These are phyloP conservation scores for Irpex sp. DNA, from an alignment of 1,284 basidiomycete genomes.

Conservation along the genomic window DNA sequence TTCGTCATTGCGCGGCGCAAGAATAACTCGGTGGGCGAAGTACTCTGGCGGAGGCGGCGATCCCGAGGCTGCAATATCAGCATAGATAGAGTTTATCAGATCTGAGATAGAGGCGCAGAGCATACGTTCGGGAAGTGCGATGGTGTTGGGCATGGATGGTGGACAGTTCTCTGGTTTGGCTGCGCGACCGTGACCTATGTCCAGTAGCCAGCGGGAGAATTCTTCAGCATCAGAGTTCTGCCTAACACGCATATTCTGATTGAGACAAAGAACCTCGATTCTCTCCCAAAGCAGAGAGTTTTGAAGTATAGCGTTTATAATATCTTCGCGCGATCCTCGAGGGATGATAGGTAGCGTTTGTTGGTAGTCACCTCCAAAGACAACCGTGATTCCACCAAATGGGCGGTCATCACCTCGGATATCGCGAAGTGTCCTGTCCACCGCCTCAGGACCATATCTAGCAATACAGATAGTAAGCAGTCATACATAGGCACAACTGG, in stretches of 20 bases:
- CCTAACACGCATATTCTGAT: constrained; percentile 3
- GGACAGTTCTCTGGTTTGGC: background rate
- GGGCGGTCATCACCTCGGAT: constrained; percentile 21
- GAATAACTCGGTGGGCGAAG: background rate
- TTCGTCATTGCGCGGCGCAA: background rate
- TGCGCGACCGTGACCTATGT: constrained; percentile 33
- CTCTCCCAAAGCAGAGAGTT: constrained; percentile 23
- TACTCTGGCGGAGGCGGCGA: background rate
- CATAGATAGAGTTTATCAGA: background rate
- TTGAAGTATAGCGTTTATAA: constrained; percentile 29
- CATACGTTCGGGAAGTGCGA: background rate
- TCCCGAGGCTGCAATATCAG: background rate
- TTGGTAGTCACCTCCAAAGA: constrained; percentile 24
- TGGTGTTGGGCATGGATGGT: background rate
- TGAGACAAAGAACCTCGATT: background rate
- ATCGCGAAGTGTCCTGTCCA: constrained; percentile 29
- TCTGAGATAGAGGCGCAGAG: background rate
- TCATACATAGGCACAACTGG: too few relatives aligned
- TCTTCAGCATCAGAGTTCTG: constrained; percentile 16
- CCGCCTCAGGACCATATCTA: constrained; percentile 24
- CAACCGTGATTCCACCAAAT: constrained; percentile 38
- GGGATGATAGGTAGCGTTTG: constrained; percentile 32
- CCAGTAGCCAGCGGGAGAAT: constrained; percentile 37
- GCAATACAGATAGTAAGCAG: constrained; percentile 10
- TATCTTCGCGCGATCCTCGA: constrained; percentile 28